These are phyloP conservation scores for Eucalyptus erythrocorys DNA, from an alignment of 345 rosid genomes.

Conservation along the genomic window DNA sequence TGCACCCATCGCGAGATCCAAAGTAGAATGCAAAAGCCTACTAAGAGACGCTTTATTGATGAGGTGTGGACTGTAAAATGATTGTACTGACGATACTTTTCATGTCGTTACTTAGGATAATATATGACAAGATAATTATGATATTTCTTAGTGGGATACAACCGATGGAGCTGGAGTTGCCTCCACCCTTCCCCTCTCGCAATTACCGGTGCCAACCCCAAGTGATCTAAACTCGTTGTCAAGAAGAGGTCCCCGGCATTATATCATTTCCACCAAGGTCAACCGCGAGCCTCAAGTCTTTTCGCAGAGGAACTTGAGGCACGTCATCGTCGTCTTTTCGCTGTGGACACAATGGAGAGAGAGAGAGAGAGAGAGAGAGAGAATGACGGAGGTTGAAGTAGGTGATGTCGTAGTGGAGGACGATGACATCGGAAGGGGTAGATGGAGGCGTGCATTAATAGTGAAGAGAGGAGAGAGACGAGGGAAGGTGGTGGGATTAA, in stretches of 20 bases:
- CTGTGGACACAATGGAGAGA: not conserved
- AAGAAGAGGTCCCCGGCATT: not conserved
- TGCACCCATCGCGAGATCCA: not conserved
- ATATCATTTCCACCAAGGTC: not conserved
- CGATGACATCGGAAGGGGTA: not conserved
- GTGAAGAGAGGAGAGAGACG: not conserved
- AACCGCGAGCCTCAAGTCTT: not conserved
- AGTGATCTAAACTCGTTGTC: not conserved
- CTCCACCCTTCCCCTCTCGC: not conserved
- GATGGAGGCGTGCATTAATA: not conserved
- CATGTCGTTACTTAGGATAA: not conserved
- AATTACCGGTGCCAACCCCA: not conserved
- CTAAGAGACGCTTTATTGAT: fast-evolving
- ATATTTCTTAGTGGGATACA: not conserved
- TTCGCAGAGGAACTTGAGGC: not conserved
- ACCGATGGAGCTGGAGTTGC: not conserved
- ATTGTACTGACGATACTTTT: not conserved
- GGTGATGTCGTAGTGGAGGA: not conserved
- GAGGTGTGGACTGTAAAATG: not conserved
- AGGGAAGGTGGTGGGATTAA: not conserved
- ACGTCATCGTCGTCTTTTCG: not conserved
- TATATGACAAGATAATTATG: not conserved
- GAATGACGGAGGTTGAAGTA: not conserved
- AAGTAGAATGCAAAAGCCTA: not conserved
- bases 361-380: not conserved